Evolutionary conservation across 73 alveolate genomes (phyloP).

Genomic region (Paramecium biaurelia): DNA sequence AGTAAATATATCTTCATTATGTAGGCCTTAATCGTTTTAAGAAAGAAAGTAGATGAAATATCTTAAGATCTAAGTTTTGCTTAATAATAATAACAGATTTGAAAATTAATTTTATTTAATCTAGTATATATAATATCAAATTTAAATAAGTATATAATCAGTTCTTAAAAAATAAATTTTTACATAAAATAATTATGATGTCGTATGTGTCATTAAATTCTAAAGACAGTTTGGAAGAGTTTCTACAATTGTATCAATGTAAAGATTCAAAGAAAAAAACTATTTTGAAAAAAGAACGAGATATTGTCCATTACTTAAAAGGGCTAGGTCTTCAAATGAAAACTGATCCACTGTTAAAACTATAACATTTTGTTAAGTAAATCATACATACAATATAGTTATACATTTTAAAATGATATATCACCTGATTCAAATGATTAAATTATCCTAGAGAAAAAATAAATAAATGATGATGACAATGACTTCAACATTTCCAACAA

Average conservation of each 20-base stretch:
- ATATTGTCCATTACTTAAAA: neutral
- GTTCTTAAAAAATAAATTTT: neutral
- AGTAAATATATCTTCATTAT: conserved; percentile 56
- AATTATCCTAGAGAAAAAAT: neutral
- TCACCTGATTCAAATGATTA: neutral
- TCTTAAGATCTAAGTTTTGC: neutral
- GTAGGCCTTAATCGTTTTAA: neutral
- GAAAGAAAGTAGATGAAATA: neutral
- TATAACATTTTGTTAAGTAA: neutral
- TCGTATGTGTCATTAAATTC: neutral
- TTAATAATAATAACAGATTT: neutral
- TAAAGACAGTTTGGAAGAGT: neutral
- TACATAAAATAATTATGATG: neutral
- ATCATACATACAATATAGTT: neutral
- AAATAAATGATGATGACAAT: neutral
- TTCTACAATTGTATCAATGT: neutral
- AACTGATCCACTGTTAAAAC: neutral
- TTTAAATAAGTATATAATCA: neutral
- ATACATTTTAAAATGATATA: neutral
- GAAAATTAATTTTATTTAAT: neutral
- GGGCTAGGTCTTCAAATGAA: conserved; percentile 14
- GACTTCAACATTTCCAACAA: neutral
- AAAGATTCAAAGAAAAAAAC: neutral
- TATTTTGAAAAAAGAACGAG: neutral
- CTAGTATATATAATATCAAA: neutral